Conservation (phyloP, 768 basidiomycete genomes). For the Lenzites betulinus region DNA sequence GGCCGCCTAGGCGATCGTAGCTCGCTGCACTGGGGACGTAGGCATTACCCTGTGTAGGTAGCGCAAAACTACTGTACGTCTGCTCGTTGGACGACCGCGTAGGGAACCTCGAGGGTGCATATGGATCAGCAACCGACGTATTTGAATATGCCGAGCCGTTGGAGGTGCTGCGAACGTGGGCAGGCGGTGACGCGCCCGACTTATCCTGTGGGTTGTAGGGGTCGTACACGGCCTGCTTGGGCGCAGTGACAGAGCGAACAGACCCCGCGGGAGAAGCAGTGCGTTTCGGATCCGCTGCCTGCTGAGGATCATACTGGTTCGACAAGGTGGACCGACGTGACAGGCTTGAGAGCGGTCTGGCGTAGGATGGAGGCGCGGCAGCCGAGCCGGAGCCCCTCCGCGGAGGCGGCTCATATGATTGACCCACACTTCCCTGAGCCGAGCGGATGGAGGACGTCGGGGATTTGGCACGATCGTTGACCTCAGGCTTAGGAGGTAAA, state of each 20-base stretch:
- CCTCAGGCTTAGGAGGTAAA: slow-evolving; percentile 1
- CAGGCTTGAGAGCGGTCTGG: slow-evolving; percentile 14
- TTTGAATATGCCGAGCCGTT: slow-evolving; percentile 46
- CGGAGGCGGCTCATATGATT: slow-evolving; percentile 1
- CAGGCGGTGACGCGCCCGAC: neutral
- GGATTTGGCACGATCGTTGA: slow-evolving; percentile 19
- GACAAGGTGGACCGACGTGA: slow-evolving; percentile 15
- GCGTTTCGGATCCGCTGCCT: neutral
- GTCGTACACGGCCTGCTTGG: slow-evolving; percentile 6
- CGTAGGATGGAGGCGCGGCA: neutral
- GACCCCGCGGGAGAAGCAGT: slow-evolving; percentile 17
- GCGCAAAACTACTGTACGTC: slow-evolving; percentile 17
- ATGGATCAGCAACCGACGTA: slow-evolving; percentile 32
- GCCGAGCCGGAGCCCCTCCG: neutral
- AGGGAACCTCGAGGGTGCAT: slow-evolving; percentile 38
- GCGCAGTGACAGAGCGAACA: slow-evolving; percentile 9
- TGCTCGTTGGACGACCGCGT: slow-evolving; percentile 22
- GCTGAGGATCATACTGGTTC: slow-evolving; percentile 16
- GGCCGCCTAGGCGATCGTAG: slow-evolving; percentile 19
- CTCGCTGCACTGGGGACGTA: slow-evolving; percentile 7
- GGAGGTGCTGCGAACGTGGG: slow-evolving; percentile 36
- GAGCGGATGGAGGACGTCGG: slow-evolving; percentile 23
- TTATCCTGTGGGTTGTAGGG: slow-evolving; percentile 17
- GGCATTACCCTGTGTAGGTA: slow-evolving; percentile 5
- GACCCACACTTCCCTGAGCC: neutral